A percentile compares a stretch with the other conserved stretches of the same genome.
These are phyloP conservation scores for Colletotrichum horii DNA, from an alignment of 2,329 filamentous ascomycete species.

Conservation along the genomic window DNA sequence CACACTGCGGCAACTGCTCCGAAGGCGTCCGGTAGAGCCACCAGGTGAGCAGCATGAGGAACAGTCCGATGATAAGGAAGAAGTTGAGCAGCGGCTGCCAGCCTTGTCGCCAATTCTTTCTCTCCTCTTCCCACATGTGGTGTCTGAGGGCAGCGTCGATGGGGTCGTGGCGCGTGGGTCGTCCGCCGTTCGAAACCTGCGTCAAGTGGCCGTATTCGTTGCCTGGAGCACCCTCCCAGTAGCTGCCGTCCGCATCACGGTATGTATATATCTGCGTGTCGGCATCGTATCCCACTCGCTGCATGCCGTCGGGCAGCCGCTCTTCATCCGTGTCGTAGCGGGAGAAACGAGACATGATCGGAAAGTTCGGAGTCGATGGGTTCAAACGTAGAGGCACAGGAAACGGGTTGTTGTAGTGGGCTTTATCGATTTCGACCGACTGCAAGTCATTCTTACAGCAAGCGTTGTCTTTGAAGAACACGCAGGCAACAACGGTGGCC, in stretches of 20 bases:
- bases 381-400: neutral
- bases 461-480: neutral
- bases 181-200: constrained; percentile 38
- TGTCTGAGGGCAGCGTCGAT: constrained; percentile 28
- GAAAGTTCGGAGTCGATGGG: neutral
- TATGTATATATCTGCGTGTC: constrained; percentile 60
- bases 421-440: neutral
- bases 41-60: constrained; percentile 55
- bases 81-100: constrained; percentile 64
- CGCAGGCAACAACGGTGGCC: neutral
- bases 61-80: constrained; percentile 57
- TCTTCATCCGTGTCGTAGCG: constrained; percentile 52
- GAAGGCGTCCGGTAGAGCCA: constrained; percentile 42
- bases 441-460: neutral
- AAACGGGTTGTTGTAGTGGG: neutral
- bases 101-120: constrained; percentile 54
- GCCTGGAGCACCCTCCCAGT: constrained; percentile 57
- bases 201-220: constrained; percentile 53
- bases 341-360: constrained; percentile 46
- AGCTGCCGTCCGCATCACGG: constrained; percentile 50
- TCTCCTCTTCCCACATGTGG: constrained; percentile 22
- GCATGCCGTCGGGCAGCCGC: constrained; percentile 60
- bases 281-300: constrained; percentile 60
- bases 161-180: constrained; percentile 31
- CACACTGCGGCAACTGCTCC: constrained; percentile 2